phyloP scores from a whole-genome alignment of 495 filamentous ascomycete species.

The Neurospora tetraspora region DNA sequence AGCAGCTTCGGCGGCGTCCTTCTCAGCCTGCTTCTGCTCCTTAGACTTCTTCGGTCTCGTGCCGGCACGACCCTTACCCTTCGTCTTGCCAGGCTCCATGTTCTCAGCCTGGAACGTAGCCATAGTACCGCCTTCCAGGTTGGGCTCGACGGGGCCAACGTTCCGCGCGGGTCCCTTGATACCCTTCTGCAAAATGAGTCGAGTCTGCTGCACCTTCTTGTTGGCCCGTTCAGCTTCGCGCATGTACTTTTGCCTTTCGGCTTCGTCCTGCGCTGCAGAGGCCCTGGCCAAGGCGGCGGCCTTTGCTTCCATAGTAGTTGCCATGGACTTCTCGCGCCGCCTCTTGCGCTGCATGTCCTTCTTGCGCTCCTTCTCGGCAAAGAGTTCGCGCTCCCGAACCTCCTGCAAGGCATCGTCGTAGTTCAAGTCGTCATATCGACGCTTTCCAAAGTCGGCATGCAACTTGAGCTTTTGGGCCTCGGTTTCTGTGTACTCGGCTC shows the following conservation, averaged over 20 bases:
- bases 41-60: constrained; percentile 77
- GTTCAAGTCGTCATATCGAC: constrained; percentile 37
- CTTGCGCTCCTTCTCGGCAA: constrained; percentile 96
- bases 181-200: constrained; percentile 72
- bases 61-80: constrained; percentile 57
- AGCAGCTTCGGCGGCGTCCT: constrained; percentile 82
- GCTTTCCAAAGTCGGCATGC: constrained; percentile 41
- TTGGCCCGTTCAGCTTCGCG: constrained; percentile 75
- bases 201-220: constrained; percentile 79
- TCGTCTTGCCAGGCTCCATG: constrained; percentile 48
- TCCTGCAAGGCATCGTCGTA: constrained; percentile 64
- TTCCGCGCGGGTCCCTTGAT: constrained; percentile 74
- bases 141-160: constrained; percentile 62
- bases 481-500: constrained; percentile 23
- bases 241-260: constrained; percentile 64
- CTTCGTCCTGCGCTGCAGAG: constrained; percentile 61
- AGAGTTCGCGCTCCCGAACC: constrained; percentile 80
- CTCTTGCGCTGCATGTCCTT: constrained; percentile 99
- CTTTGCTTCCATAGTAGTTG: constrained; percentile 75
- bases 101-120: constrained; percentile 69
- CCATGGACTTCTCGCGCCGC: constrained; percentile 90
- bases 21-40: constrained; percentile 93
- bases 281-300: constrained; percentile 69
- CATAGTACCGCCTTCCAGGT: constrained; percentile 82
- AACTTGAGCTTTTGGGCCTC: constrained; percentile 29